Evolutionary conservation across 805 yeast genomes (phyloP).

Genomic region (Metschnikowia chrysomelidarum): DNA sequence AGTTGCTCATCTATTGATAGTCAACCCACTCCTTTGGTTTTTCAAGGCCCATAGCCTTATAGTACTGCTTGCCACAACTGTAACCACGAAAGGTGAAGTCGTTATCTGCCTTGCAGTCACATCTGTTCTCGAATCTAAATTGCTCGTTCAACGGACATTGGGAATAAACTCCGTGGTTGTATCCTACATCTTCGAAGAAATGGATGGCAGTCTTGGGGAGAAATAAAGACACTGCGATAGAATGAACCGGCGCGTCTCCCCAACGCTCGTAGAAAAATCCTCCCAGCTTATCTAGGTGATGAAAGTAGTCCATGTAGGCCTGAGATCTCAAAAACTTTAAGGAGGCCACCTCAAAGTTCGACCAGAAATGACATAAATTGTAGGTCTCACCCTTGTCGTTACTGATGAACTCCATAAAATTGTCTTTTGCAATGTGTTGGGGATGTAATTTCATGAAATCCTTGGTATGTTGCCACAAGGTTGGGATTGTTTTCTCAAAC

Average conservation of each 20-base stretch:
- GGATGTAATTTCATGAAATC: constrained; percentile 20
- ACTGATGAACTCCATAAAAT: constrained; percentile 63
- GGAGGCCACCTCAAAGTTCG: constrained; percentile 81
- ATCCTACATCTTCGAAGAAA: constrained; percentile 80
- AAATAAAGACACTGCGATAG: constrained; percentile 81
- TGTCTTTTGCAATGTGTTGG: constrained; percentile 19
- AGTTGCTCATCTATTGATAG: constrained; percentile 33
- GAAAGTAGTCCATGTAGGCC: constrained; percentile 67
- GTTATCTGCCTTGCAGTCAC: constrained; percentile 69
- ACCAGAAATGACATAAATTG: constrained; percentile 88
- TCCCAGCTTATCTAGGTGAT: constrained; percentile 61
- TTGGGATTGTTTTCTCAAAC: constrained; percentile 21
- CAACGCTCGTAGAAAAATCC: constrained; percentile 87
- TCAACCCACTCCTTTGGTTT: constrained; percentile 74
- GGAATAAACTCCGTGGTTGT: constrained; percentile 76
- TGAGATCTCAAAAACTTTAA: constrained; percentile 72
- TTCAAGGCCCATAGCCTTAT: constrained; percentile 49
- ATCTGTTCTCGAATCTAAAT: constrained; percentile 55
- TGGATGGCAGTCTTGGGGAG: constrained; percentile 67
- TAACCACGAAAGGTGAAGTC: constrained; percentile 78
- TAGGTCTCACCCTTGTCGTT: constrained; percentile 67
- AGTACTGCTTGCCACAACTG: constrained; percentile 68
- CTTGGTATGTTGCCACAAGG: constrained; percentile 23
- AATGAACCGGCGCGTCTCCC: constrained; percentile 95
- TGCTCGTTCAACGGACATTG: constrained; percentile 72